phyloP scores from a whole-genome alignment of 106 monocot species.

The Ottelia alismoides region DNA sequence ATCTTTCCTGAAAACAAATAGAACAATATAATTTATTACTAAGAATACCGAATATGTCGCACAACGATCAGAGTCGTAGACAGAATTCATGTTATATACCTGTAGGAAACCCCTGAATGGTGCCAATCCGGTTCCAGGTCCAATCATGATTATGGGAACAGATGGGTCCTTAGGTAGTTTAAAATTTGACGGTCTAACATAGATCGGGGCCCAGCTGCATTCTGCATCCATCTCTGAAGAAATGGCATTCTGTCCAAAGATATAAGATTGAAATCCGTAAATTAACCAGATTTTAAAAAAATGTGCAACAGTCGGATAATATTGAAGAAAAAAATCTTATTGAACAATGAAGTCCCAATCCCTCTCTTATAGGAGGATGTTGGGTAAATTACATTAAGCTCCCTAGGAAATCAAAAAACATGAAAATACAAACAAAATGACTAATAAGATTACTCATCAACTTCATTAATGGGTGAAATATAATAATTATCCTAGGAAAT shows the following conservation, averaged over 20 bases:
- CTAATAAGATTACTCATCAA: no score
- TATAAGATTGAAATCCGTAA: no score
- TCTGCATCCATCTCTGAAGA: constrained; percentile 23
- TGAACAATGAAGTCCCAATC: no score
- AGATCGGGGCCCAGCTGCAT: constrained; percentile 59
- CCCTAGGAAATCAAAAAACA: no score
- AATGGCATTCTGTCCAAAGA: constrained; percentile 16
- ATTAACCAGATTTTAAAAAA: no score
- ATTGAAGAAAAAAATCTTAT: no score
- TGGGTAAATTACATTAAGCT: no score
- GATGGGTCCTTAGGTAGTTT: constrained; percentile 40
- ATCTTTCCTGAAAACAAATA: constrained; percentile 49
- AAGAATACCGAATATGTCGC: not conserved
- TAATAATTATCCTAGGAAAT: no score
- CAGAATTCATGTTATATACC: constrained; percentile 9
- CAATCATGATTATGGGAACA: constrained; percentile 48
- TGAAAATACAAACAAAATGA: no score
- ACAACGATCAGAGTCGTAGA: not conserved
- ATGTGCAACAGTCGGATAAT: no score
- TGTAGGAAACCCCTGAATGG: constrained; percentile 65
- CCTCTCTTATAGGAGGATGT: no score
- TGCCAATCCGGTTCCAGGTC: constrained; percentile 64
- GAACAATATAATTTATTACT: not conserved
- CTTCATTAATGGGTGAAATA: no score
- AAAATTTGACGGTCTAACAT: constrained; percentile 50